A percentile compares a stretch with the other conserved stretches of the same genome.
Evolutionary conservation across 768 basidiomycete genomes (phyloP).

Genomic region (Naganishia kalamii): DNA sequence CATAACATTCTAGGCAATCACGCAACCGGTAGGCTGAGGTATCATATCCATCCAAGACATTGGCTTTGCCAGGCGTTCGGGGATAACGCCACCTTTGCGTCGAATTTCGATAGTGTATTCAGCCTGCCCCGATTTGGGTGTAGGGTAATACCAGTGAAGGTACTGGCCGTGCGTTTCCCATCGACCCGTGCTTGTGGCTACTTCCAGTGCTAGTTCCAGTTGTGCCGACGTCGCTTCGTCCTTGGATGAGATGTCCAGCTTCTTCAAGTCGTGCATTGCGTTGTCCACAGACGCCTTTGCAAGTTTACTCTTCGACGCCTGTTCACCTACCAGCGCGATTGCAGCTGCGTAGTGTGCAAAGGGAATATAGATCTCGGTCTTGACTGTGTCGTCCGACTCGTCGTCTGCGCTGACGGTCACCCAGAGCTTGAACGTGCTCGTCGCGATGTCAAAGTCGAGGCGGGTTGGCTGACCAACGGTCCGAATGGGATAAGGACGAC

Average conservation of each 20-base stretch:
- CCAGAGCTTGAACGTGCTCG: constrained; percentile 63
- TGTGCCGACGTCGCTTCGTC: constrained; percentile 10
- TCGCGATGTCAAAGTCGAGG: constrained; percentile 68
- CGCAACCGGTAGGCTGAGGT: constrained; percentile 7
- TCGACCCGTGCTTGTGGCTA: constrained; percentile 51
- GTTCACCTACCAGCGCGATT: constrained; percentile 17
- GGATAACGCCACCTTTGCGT: constrained; percentile 49
- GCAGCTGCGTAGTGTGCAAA: constrained; percentile 73
- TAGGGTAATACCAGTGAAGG: constrained; percentile 54
- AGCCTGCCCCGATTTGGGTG: constrained; percentile 39
- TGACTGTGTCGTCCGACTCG: constrained; percentile 48
- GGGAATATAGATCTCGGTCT: constrained; percentile 88
- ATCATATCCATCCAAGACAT: constrained; percentile 14
- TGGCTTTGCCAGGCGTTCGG: constrained; percentile 18
- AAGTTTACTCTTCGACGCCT: background rate
- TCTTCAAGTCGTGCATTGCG: constrained; percentile 26
- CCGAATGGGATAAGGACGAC: constrained; percentile 72
- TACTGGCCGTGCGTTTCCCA: constrained; percentile 53
- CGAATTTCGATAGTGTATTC: constrained; percentile 50
- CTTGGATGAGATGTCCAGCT: constrained; percentile 10
- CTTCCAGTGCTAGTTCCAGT: constrained; percentile 31
- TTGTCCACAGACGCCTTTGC: constrained; percentile 29
- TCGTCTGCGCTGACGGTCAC: constrained; percentile 63
- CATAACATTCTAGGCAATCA: background rate
- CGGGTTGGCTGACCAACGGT: constrained; percentile 64